Base-by-base conservation (phyloP, 179 eudicot genomes). In the Silene vulgaris region DNA sequence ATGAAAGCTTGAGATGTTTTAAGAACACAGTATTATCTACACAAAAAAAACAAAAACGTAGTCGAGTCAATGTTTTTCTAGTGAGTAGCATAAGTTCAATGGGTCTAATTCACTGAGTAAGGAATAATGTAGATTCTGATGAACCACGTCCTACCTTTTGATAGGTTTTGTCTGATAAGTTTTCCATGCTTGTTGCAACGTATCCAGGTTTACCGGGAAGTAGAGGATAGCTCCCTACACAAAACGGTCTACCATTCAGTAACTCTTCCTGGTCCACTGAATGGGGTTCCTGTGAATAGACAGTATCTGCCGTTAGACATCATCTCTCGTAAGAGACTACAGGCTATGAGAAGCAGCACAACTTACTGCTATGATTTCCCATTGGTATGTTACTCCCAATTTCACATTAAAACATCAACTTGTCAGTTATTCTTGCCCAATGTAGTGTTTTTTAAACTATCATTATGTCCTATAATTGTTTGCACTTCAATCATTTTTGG, bases 291-390 rank as follows among this genome's bases (percentile, higher is more conserved):
- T 35, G 90, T 96, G 81, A 90, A 81, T 78, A 86, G 84, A 63
- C 93, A 69, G 29, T 91, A 90, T 83, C 88, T 86, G 74, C 89
- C 98, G 56, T 74, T 96, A 76, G 90, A 84, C 75, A 81, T 81
- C 78, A 87, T 96, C 78, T 90, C 90, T 78, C 89, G 87, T 75
- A 96, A 89, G 77, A 88, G 99, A 71, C 90, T 96, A 81, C 78
- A 88, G 77, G 97, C 99, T 81, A 84, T 93, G 85, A 93, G 85
- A 86, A 89, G 88, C 90, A 90, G 76, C 89, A 96, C 99, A 7
- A 93, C 99, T 73, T 96, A 96, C 82, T 96, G 99, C 88, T 93
- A 96, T 73, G 99, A 96, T 84, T 96, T 93, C 81, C 96, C 98
- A 29, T 84, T 91, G 97, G 99, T 95, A 83, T 78, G 60, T 78